Base-by-base conservation (phyloP, 306 rosid genomes). In the Astragalus membranaceus region DNA sequence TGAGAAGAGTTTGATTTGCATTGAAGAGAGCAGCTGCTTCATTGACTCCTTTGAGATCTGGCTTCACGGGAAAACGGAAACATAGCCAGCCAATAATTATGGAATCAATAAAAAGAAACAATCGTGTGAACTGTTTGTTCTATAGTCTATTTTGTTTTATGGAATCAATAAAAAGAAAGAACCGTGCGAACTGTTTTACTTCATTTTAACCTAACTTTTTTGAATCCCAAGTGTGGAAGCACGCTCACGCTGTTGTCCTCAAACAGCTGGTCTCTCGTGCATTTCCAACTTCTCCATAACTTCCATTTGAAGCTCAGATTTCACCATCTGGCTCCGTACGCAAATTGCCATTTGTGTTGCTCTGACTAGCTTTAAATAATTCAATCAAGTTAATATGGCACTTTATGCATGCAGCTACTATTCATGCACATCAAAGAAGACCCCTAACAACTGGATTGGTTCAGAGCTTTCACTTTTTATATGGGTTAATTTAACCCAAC, bases 231-330 rank as follows among this genome's bases (percentile, higher is more conserved):
- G 26, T 41, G 75, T 55, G 42, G n/a, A n/a, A n/a, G n/a, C n/a
- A n/a, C n/a, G n/a, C n/a, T n/a, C n/a, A 14, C 69, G 71, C 48
- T 70, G 79, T 76, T 80, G 78, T 64, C 69, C 79, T 80, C 80
- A 73, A 69, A 69, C 86, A 86, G 85, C 77, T 81, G 84, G n/a
- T 64, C 82, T 67, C 96, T 83, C 89, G 96, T 87, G 96, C 84
- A 80, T 47, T 72, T 78, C 77, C 85, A 80, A 78, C 92, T 79
- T 83, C 85, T 74, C 56, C 56, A 63, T 54, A 60, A 70, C 17
- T 81, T 29, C 20, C 14, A 20, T 20, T 39, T 83, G 80, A 67
- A 76, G 89, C 78, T 49, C 46, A 56, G 64, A 39, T 75, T 85
- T 62, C 78, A 74, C 81, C 96, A 87, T 55, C 75, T 82, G 89